Conservation (phyloP, 129 eudicot species). For the Helianthus annuus region HanXRQr2.0-SUNRISE NC_035447.2:174354933-174355432, state of each 20-base stretch:
- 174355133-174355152: neutral
- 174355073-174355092: neutral
- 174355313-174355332: neutral
- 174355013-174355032: slow-evolving; percentile 3
- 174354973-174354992: neutral
- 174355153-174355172: neutral
- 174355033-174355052: neutral
- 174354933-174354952: no score
- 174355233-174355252: neutral
- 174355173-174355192: neutral
- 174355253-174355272: neutral
- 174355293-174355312: neutral
- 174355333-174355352: neutral
- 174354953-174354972: no score
- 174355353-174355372: neutral
- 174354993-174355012: neutral
- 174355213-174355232: neutral
- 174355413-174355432: slow-evolving; percentile 77
- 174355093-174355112: neutral
- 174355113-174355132: neutral
- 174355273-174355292: neutral
- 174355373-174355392: neutral
- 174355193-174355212: neutral
- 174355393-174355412: slow-evolving; percentile 43
- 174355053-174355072: neutral